Evolutionary conservation across 2,329 filamentous ascomycete genomes (phyloP).

Genomic region (Trichoderma brevicompactum): DNA sequence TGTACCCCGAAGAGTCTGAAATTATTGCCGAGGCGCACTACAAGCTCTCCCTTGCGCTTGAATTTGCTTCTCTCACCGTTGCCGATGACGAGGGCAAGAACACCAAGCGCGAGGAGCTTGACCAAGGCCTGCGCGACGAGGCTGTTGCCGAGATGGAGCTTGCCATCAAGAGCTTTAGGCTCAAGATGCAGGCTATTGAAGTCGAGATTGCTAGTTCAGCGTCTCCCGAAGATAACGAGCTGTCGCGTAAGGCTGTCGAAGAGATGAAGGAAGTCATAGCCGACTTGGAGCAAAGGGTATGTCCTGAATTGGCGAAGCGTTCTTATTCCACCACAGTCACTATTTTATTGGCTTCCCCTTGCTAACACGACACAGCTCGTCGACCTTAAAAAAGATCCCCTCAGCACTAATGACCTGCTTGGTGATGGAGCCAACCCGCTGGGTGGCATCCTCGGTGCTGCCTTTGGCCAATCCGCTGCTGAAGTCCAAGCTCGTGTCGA

Average conservation of each 20-base stretch:
- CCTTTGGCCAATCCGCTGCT: conserved; percentile 64
- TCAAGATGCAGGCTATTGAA: conserved; percentile 72
- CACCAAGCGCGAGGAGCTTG: conserved; percentile 58
- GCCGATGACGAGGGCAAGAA: conserved; percentile 54
- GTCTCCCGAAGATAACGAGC: conserved; percentile 68
- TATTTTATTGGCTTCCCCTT: not conserved
- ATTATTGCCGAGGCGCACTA: conserved; percentile 93
- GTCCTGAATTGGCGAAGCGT: conserved; percentile 35
- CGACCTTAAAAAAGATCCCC: conserved; percentile 66
- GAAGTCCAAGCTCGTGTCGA: conserved; percentile 68
- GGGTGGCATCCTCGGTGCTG: conserved; percentile 65
- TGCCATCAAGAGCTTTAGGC: conserved; percentile 72
- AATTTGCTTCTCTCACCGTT: conserved; percentile 82
- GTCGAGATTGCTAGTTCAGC: conserved; percentile 65
- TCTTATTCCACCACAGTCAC: not conserved
- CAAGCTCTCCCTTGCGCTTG: conserved; percentile 91
- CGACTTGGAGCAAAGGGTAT: conserved; percentile 77
- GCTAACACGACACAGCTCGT: conserved; percentile 54
- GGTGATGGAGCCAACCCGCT: conserved; percentile 50
- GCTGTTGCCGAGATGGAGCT: conserved; percentile 72
- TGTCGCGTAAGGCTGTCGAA: conserved; percentile 63
- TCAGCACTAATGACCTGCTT: conserved; percentile 48
- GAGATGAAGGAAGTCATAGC: conserved; percentile 79
- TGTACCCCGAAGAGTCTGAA: conserved; percentile 80
- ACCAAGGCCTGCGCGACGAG: conserved; percentile 72